Evolutionary conservation across 495 filamentous ascomycete species (phyloP).

Genomic region (Chaetomidium leptoderma): DNA sequence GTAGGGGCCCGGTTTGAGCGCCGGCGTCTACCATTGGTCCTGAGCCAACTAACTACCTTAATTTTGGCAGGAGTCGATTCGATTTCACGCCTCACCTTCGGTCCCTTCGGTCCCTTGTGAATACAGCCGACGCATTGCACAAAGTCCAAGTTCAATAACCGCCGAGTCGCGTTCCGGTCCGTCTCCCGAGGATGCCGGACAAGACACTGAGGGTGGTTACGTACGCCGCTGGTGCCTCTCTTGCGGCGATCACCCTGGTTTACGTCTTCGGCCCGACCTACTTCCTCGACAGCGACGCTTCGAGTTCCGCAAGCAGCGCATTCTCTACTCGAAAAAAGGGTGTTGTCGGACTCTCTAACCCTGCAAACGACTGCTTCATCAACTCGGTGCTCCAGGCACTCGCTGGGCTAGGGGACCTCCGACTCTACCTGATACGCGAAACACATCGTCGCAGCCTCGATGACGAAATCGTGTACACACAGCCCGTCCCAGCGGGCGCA

Average conservation of each 20-base stretch:
- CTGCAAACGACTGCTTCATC: slow-evolving; percentile 99
- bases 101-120: background rate
- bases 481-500: slow-evolving; percentile 45
- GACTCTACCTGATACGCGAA: slow-evolving; percentile 85
- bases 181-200: slow-evolving; percentile 63
- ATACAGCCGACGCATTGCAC: background rate
- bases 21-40: no score
- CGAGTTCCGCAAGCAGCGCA: slow-evolving; percentile 21
- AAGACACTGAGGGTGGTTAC: slow-evolving; percentile 79
- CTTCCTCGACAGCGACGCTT: slow-evolving; percentile 77
- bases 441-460: slow-evolving; percentile 75
- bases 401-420: slow-evolving; percentile 88
- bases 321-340: slow-evolving; percentile 70
- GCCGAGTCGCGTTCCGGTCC: no score
- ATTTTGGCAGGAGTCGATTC: no score
- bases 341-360: slow-evolving; percentile 83
- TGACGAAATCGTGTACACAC: slow-evolving; percentile 64
- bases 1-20: no score
- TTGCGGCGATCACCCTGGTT: slow-evolving; percentile 91
- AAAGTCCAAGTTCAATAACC: background rate
- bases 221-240: slow-evolving; percentile 92
- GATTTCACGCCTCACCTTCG: no score
- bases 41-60: no score
- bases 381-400: slow-evolving; percentile 94
- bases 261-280: slow-evolving; percentile 97